phyloP scores from a whole-genome alignment of 257 asterid species.

The Leonotis leonurus region DNA sequence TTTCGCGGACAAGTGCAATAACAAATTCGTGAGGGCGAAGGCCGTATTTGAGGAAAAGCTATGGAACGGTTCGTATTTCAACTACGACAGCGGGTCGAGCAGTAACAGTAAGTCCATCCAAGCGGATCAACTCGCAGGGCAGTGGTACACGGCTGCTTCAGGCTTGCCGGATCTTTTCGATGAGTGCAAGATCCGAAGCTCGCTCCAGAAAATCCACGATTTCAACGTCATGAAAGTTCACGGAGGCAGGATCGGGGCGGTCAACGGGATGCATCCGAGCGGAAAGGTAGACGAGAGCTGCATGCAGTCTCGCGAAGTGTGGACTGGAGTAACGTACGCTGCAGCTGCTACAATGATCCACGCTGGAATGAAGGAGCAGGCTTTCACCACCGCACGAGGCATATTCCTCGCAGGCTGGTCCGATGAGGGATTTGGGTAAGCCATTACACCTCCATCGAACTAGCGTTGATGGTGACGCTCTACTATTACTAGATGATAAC shows the following conservation, averaged over 20 bases:
- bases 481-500: too few relatives aligned
- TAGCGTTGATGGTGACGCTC: neutral
- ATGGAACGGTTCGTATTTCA: conserved; percentile 92
- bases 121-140: conserved; percentile 95
- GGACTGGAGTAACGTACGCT: conserved; percentile 93
- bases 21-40: conserved; percentile 59
- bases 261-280: conserved; percentile 88
- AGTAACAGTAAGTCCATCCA: conserved; percentile 89
- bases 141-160: conserved; percentile 91
- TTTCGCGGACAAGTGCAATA: conserved; percentile 66
- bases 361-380: conserved; percentile 96
- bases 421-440: conserved; percentile 93
- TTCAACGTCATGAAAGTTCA: conserved; percentile 80
- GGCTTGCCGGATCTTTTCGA: too few relatives aligned
- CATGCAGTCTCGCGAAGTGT: conserved; percentile 97
- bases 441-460: neutral
- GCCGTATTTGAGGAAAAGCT: conserved; percentile 61
- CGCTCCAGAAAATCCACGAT: conserved; percentile 78
- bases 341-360: conserved; percentile 96
- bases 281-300: conserved; percentile 94
- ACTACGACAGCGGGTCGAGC: conserved; percentile 95
- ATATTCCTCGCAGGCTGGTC: conserved; percentile 97
- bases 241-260: conserved; percentile 96
- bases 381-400: conserved; percentile 84
- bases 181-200: conserved; percentile 49